Evolutionary conservation across 176 grass and related monocot genomes (phyloP).

Genomic region (Chrysopogon serrulatus): DNA sequence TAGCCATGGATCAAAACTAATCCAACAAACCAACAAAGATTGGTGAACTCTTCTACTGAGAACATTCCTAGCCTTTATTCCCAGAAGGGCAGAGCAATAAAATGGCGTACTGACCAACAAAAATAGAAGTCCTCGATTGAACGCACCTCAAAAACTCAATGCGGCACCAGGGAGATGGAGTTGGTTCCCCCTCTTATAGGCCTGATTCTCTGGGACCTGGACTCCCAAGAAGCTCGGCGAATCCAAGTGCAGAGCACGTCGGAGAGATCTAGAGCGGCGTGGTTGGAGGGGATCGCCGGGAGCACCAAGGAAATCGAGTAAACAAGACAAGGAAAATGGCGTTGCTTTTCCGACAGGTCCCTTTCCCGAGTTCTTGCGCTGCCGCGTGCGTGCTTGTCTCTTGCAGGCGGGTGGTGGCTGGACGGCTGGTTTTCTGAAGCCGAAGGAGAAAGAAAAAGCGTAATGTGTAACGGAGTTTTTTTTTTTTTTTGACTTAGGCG

Average conservation of each 20-base stretch:
- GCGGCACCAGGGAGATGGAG: neutral
- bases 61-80: neutral
- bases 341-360: neutral
- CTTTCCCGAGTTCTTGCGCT: slow-evolving; percentile 5
- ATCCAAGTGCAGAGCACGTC: slow-evolving; percentile 4
- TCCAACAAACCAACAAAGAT: neutral
- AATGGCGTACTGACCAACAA: neutral
- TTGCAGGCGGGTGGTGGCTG: neutral
- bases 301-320: slow-evolving; percentile 4
- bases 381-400: neutral
- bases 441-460: neutral
- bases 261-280: slow-evolving; percentile 30
- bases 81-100: neutral
- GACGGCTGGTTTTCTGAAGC: neutral
- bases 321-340: neutral
- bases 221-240: neutral
- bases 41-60: neutral
- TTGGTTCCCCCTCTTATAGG: neutral
- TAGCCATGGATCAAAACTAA: neutral
- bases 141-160: slow-evolving; percentile 22
- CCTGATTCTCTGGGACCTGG: neutral
- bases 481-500: too few species aligned
- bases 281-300: slow-evolving; percentile 8
- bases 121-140: neutral
- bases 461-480: neutral